phyloP scores from a whole-genome alignment of 2,329 filamentous ascomycete genomes.

The Gliomastix tumulicola region DNA sequence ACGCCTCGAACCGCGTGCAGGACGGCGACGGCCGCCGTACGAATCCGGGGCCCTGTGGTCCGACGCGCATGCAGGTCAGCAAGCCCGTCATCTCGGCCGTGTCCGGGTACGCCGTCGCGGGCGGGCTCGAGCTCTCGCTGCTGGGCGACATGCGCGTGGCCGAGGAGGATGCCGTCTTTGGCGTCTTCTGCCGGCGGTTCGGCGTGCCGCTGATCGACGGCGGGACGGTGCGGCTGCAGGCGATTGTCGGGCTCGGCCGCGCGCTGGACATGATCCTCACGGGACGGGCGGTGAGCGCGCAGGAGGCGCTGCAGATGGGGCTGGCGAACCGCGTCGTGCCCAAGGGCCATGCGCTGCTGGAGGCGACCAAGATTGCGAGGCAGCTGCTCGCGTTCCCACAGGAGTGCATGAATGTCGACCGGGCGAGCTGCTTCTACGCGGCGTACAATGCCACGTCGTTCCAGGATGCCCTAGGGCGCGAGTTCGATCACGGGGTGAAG shows the following conservation, averaged over 20 bases:
- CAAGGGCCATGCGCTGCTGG: conserved; percentile 39
- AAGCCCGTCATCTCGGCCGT: conserved; percentile 48
- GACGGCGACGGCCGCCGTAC: too few species aligned
- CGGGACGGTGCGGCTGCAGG: conserved; percentile 44
- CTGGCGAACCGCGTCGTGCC: conserved; percentile 45
- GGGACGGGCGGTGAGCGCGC: conserved; percentile 36
- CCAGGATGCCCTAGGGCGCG: conserved; percentile 39
- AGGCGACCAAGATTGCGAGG: conserved; percentile 38
- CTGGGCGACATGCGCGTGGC: conserved; percentile 45
- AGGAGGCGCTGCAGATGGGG: conserved; percentile 43
- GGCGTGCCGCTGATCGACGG: conserved; percentile 18
- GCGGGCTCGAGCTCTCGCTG: conserved; percentile 43
- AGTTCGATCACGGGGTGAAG: conserved; percentile 34
- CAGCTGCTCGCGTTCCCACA: conserved; percentile 42
- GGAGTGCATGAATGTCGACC: conserved; percentile 42
- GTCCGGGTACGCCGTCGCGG: conserved; percentile 45
- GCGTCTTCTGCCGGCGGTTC: conserved; percentile 46
- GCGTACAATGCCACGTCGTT: conserved; percentile 39
- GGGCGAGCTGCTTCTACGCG: conserved; percentile 39
- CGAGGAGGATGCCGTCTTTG: conserved; percentile 45
- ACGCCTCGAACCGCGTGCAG: conserved; percentile 6
- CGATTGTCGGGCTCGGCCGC: conserved; percentile 41
- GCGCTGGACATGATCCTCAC: conserved; percentile 52
- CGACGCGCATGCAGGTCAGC: conserved; percentile 37
- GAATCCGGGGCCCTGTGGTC: conserved; percentile 41